Evolutionary conservation across 78 protist species (phyloP).

Genomic region (Dictyostelium firmibasis): DNA sequence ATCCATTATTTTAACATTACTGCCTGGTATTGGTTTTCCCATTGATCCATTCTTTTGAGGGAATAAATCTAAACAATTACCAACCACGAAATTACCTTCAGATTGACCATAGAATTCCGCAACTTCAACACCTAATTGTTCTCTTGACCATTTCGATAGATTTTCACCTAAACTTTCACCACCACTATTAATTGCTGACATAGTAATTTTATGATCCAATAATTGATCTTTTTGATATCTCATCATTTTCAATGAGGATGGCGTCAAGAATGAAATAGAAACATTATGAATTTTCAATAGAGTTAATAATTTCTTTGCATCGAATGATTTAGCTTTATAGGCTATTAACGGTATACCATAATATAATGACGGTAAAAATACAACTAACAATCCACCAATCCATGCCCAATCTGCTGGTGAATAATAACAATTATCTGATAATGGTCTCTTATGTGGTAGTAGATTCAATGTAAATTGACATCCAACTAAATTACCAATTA

Average conservation of each 20-base stretch:
- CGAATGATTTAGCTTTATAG: constrained; percentile 23
- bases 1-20: neutral
- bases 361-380: constrained; percentile 45
- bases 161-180: constrained; percentile 45
- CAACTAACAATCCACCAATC: constrained; percentile 73
- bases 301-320: neutral
- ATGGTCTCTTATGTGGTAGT: neutral
- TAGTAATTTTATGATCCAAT: neutral
- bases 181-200: neutral
- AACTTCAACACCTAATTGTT: constrained; percentile 18
- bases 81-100: constrained; percentile 37
- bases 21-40: constrained; percentile 57
- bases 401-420: constrained; percentile 79
- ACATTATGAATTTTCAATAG: neutral
- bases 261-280: neutral
- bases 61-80: constrained; percentile 34
- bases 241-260: constrained; percentile 1
- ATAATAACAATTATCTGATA: neutral
- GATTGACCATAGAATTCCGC: constrained; percentile 55
- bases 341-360: constrained; percentile 57
- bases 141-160: neutral
- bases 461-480: constrained; percentile 49
- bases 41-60: constrained; percentile 30
- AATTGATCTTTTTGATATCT: neutral
- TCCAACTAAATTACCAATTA: constrained; percentile 62